Conservation (phyloP, 192 early-diverging fungal species). For the Backusella mclennaniae region DNA sequence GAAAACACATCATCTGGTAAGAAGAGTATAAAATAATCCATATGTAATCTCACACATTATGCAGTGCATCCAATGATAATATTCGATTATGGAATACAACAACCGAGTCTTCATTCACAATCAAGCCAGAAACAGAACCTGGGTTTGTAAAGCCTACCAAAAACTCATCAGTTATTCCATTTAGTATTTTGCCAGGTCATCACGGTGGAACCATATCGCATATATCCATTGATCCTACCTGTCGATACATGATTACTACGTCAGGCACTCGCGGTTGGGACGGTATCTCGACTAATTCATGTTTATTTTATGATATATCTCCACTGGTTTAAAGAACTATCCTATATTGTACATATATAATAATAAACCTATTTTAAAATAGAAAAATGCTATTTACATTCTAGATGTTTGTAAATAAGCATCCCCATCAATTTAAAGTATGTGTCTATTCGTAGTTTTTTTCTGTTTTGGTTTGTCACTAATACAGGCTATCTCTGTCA, state of each 20-base stretch:
- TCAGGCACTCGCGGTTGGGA: conserved; percentile 98
- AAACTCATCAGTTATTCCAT: conserved; percentile 58
- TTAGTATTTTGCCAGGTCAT: conserved; percentile 92
- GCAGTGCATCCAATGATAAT: conserved; percentile 88
- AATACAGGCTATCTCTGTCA: no score
- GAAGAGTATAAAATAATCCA: not conserved
- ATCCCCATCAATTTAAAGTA: no score
- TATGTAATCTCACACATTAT: not conserved
- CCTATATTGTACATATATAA: conserved; percentile 5
- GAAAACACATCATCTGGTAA: conserved; percentile 82
- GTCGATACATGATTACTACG: conserved; percentile 84
- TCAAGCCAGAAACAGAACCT: conserved; percentile 30
- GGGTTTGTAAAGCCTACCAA: conserved; percentile 22
- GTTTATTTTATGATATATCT: conserved; percentile 81
- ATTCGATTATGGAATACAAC: conserved; percentile 87
- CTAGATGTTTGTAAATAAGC: not conserved
- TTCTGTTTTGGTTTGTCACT: no score
- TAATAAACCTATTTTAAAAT: not conserved
- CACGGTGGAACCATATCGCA: conserved; percentile 83
- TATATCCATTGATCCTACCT: conserved; percentile 72
- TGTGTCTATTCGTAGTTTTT: no score
- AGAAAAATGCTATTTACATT: not conserved
- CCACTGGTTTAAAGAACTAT: conserved; percentile 38
- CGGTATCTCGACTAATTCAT: conserved; percentile 77
- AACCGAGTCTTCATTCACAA: conserved; percentile 42